Evolutionary conservation across 352 stramenopile species (phyloP), one percentile per base, ranked within the genome.

Genomic region (Aphanomyces euteiches): DNA sequence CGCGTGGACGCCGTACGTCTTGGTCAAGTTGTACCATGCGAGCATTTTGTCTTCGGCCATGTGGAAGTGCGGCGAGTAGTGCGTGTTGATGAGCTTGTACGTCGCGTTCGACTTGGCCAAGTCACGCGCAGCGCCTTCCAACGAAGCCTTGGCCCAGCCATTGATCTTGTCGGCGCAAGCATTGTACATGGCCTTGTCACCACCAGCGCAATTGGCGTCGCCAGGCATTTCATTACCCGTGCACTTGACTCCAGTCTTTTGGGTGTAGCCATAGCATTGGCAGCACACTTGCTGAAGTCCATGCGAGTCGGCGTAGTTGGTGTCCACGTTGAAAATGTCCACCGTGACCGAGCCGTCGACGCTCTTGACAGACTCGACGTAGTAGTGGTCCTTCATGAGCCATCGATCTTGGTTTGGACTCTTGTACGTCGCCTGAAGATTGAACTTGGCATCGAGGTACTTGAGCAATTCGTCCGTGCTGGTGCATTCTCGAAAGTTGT

Each of bases 1-100:
- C n/a, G 89, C 38, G 65, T 92, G 84, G 5, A 88, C 85, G 38
- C 78, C 77, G 68, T 82, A 74, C 7, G 90, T 81, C 74, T 94
- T 92, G 4, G 85, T 87, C 69, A 94, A 77, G 74, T 50, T n/a
- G 75, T 90, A 94, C 86, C 86, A 94, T 65, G 84, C 78, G 75
- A 90, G 92, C 84, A 94, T 92, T 77, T 90, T 90, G 68, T 89
- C 82, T 53, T 88, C 80, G 63, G 77, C 88, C 86, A 94, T 94
- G 79, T 94, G 86, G 72, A 92, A 92, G 74, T 94, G 86, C 34
- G 87, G 85, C 59, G 85, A 95, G 79, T 93, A 95, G 78, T 95
- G 87, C 73, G 87, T 92, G 78, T 93, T 95, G 57, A 95, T 80
- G 54, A 93, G 74, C 80, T 93, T 95, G 83, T 83, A 95, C 13